Percentiles rank a stretch among this genome's conserved stretches.
phyloP scores from a whole-genome alignment of 2,329 filamentous ascomycete genomes.

The Rhynchosporium graminicola region DNA sequence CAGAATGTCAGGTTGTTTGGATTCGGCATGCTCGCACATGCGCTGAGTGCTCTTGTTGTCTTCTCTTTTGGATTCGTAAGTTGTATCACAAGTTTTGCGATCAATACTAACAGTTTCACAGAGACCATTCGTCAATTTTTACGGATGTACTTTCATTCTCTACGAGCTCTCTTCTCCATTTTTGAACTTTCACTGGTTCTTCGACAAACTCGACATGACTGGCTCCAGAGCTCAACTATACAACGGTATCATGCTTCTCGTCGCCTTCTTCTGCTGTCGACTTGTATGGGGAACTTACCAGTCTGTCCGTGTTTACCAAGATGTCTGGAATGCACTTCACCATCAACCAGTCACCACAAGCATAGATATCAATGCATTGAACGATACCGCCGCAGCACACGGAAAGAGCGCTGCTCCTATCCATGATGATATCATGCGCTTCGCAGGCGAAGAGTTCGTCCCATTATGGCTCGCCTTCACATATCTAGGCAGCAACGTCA shows the following conservation, averaged over 20 bases:
- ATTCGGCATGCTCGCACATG: slow-evolving; percentile 66
- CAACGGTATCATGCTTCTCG: slow-evolving; percentile 72
- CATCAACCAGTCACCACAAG: slow-evolving; percentile 43
- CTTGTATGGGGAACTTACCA: slow-evolving; percentile 77
- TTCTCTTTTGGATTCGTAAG: slow-evolving; percentile 80
- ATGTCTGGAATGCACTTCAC: slow-evolving; percentile 64
- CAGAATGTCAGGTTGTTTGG: slow-evolving; percentile 68
- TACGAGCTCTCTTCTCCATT: slow-evolving; percentile 87
- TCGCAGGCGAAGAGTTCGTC: slow-evolving; percentile 53
- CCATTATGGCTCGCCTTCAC: slow-evolving; percentile 69
- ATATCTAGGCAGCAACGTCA: slow-evolving; percentile 71
- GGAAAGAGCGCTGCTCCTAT: slow-evolving; percentile 36
- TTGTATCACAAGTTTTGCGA: slow-evolving; percentile 31
- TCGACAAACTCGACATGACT: slow-evolving; percentile 81
- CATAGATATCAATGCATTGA: slow-evolving; percentile 40
- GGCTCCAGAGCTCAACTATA: slow-evolving; percentile 72
- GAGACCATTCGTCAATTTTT: slow-evolving; percentile 84
- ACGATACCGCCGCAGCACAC: slow-evolving; percentile 39
- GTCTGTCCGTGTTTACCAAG: slow-evolving; percentile 67
- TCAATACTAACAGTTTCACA: slow-evolving; percentile 42
- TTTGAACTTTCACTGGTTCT: slow-evolving; percentile 90
- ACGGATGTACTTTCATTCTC: slow-evolving; percentile 77
- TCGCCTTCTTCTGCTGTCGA: slow-evolving; percentile 75
- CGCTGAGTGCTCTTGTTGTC: slow-evolving; percentile 70
- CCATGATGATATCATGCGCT: slow-evolving; percentile 49